Percentiles rank a stretch among this genome's conserved stretches.
Evolutionary conservation across 1,139 yeast species (phyloP).

Genomic region (Hansenula anomala): DNA sequence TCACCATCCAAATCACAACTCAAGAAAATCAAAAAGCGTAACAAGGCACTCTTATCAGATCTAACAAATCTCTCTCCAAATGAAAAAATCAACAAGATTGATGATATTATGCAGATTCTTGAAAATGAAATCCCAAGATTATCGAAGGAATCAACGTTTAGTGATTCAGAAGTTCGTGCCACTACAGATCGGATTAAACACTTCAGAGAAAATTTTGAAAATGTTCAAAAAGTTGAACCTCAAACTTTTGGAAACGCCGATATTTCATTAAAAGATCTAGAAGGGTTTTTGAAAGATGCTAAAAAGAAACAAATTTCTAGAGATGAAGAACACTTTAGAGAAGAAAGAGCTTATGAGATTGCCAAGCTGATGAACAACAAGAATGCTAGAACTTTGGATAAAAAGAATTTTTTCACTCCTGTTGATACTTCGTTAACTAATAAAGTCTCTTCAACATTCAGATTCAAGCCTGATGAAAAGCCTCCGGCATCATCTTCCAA

Average conservation of each 20-base stretch:
- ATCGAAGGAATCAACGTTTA: not conserved
- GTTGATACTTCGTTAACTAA: constrained; percentile 16
- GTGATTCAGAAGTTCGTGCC: not conserved
- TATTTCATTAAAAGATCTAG: constrained; percentile 17
- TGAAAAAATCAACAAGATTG: not conserved
- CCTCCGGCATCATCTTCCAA: too few species aligned
- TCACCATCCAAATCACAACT: not conserved
- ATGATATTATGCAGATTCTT: not conserved
- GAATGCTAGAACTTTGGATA: constrained; percentile 37
- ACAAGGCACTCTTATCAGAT: not conserved
- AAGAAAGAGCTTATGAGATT: constrained; percentile 52
- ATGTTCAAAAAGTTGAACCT: constrained; percentile 4
- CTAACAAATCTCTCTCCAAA: not conserved
- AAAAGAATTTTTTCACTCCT: constrained; percentile 50
- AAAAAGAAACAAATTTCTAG: constrained; percentile 34
- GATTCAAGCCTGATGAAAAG: constrained; percentile 8
- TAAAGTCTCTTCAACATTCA: constrained; percentile 2
- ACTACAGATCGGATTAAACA: not conserved
- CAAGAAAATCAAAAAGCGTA: not conserved
- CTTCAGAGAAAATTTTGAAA: constrained; percentile 5
- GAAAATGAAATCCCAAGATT: constrained; percentile 2
- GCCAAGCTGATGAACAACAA: constrained; percentile 30
- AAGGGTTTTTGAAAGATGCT: constrained; percentile 40
- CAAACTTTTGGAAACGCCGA: not conserved
- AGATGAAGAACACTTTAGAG: constrained; percentile 43